A percentile compares a stretch with the other conserved stretches of the same genome.
Evolutionary conservation across 2,329 filamentous ascomycete genomes (phyloP).

Genomic region (Macrophomina phaseolina): DNA sequence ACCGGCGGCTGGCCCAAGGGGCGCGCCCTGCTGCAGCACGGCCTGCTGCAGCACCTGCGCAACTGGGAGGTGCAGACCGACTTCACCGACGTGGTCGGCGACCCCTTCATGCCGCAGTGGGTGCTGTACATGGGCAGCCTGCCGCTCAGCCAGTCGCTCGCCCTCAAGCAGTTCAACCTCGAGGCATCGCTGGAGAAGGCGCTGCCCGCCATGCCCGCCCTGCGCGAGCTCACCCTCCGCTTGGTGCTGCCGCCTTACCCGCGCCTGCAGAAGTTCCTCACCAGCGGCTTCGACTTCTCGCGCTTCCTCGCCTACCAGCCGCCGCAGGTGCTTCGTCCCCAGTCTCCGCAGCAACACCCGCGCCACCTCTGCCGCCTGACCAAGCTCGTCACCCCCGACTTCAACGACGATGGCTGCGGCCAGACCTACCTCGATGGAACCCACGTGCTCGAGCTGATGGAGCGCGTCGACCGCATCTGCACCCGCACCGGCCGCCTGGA

Average conservation of each 20-base stretch:
- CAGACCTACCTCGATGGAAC: conserved; percentile 18
- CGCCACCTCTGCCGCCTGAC: conserved; percentile 3
- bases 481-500: conserved; percentile 16
- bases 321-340: neutral
- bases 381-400: conserved; percentile 21
- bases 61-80: conserved; percentile 25
- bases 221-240: conserved; percentile 22
- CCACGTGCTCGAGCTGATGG: conserved; percentile 25
- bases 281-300: conserved; percentile 19
- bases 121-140: conserved; percentile 14
- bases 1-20: conserved; percentile 10
- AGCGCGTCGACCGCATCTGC: conserved; percentile 22
- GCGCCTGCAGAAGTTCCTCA: conserved; percentile 22
- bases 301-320: conserved; percentile 23
- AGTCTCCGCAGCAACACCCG: no score
- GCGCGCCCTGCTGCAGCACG: conserved; percentile 5
- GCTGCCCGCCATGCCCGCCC: conserved; percentile 17
- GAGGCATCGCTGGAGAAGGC: conserved; percentile 20
- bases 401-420: conserved; percentile 18
- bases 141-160: conserved; percentile 18
- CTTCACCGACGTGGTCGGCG: conserved; percentile 22
- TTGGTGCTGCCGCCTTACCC: conserved; percentile 21
- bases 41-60: conserved; percentile 21
- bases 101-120: conserved; percentile 23
- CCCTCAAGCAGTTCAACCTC: conserved; percentile 15